Evolutionary conservation across 2,329 filamentous ascomycete species (phyloP), one percentile per base, ranked within the genome.

Genomic region (Penicillium sp.): DNA sequence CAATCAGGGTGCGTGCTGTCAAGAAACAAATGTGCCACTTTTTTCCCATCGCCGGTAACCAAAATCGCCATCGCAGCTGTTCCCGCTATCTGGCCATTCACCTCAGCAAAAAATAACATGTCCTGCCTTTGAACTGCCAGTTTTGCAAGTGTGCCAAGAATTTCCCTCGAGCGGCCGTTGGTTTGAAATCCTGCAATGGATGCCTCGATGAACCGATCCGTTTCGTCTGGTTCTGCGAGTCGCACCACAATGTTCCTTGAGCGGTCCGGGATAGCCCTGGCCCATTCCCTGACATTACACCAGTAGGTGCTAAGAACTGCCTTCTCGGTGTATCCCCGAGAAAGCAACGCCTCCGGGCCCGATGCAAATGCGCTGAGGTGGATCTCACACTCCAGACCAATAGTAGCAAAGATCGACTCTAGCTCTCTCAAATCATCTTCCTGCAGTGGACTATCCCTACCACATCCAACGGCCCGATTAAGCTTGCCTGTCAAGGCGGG

Each of bases 381-480:
- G 27, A 63, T 53, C 27, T 59, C 56, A 16, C 44, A 37, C 4
- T 4, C 19, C 13, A 63, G 47, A 3, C 56, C 56, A 5, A 56
- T 45, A 3, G 7, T 27, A 3, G 52, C 49, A 22, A 56, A 59
- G 2, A 52, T n/a, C 13, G 29, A 39, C 27, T 60, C 50, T 2
- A 63, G 21, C 21, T 56, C 42, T 22, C 19, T 31, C 22, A 63
- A 13, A 24, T 58, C 57, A 16, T n/a, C 44, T 10, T 52, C 48
- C 5, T 48, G 29, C 9, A 60, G 19, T n/a, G 29, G 37, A 4
- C 47, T 54, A 3, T 46, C 33, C 11, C 50, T 55, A 9, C 63
- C 61, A 52, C 24, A 54, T 42, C 57, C 61, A 27, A 58, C 57
- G 33, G 54, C 61, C 24, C 57, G 59, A 21, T 64, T 65, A n/a